Evolutionary conservation across 2,329 filamentous ascomycete genomes (phyloP).

Genomic region (Gnomoniopsis sp.): DNA sequence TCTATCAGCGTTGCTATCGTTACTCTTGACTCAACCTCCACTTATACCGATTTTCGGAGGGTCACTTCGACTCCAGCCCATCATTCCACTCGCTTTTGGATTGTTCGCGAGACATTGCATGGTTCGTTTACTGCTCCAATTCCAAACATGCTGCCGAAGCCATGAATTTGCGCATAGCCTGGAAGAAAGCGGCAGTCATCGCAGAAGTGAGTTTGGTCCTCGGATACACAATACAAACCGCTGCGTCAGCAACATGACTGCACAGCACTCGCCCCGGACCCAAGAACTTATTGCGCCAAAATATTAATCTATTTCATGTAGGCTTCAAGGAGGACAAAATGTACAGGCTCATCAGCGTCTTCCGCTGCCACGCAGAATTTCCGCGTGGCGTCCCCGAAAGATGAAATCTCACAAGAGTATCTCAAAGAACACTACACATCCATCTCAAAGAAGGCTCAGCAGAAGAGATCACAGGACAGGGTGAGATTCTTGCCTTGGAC

Average conservation of each 20-base stretch:
- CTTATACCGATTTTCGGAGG: conserved; percentile 16
- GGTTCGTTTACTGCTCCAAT: neutral
- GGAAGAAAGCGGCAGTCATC: conserved; percentile 35
- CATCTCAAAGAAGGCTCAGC: conserved; percentile 41
- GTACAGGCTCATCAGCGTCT: conserved; percentile 16
- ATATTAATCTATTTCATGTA: neutral
- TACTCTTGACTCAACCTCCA: neutral
- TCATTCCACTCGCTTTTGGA: neutral
- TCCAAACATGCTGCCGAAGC: conserved; percentile 19
- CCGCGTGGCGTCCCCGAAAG: conserved; percentile 24
- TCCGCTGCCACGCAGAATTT: conserved; percentile 21
- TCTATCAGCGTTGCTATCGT: neutral
- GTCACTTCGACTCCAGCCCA: neutral
- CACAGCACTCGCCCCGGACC: neutral
- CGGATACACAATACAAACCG: conserved; percentile 1
- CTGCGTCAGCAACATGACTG: neutral
- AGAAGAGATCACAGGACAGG: conserved; percentile 45
- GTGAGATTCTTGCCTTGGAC: conserved; percentile 29
- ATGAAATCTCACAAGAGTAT: conserved; percentile 25
- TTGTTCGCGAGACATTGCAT: neutral
- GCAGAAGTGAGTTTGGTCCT: conserved; percentile 32
- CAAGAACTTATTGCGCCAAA: neutral
- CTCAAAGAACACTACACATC: conserved; percentile 34
- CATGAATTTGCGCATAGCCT: conserved; percentile 40
- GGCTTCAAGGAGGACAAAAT: conserved; percentile 9